Base-by-base conservation (phyloP, 2,329 filamentous ascomycete genomes). In the Intubia oerlemansii region DNA sequence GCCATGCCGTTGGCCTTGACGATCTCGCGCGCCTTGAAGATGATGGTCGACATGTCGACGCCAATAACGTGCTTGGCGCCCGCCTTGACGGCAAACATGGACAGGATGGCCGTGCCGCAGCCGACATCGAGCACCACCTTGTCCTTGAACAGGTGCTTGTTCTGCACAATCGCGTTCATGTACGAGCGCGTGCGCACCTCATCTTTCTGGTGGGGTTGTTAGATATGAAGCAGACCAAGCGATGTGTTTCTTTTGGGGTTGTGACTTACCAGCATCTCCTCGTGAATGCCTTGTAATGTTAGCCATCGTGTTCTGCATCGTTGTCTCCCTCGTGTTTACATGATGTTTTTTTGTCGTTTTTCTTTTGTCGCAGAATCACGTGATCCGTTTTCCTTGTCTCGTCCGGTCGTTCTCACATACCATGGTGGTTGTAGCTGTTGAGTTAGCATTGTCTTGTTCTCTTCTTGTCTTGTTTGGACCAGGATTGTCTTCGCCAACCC, bases 41-140 rank as follows among this genome's bases (percentile, higher is more conserved):
- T 93, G 54, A 98, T 98, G 42, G 85, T 93, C 19, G 88, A 98
- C 85, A 95, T 98, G 54, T 98, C 88, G 32, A 98, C 88, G 44
- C 88, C 88, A 41, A 95, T 91, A 41, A 98, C 88, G 53, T 98
- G 88, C 59, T 92, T 95, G 34, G 88, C 88, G 47, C 88, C 88
- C 36, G 88, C 84, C 57, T 77, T 84, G 36, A 80, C 84, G 32
- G 88, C 88, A 51, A 98, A 98, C 88, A 98, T 95, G 69, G 82
- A 92, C 43, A 98, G 78, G 53, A 98, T 98, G 43, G 79, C 78
- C 34, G 88, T 98, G 48, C 88, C 85, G 53, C 85, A 98, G 51
- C 85, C 85, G 35, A 98, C 88, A 55, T 98, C 85, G 38, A 98
- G 77, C 39, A 98, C 80, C 41, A 81, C 62, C 63, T 82, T 84